Evolutionary conservation across 192 early-diverging fungal genomes (phyloP), one percentile per base, ranked within the genome.

Genomic region (Backusella mclennaniae): DNA sequence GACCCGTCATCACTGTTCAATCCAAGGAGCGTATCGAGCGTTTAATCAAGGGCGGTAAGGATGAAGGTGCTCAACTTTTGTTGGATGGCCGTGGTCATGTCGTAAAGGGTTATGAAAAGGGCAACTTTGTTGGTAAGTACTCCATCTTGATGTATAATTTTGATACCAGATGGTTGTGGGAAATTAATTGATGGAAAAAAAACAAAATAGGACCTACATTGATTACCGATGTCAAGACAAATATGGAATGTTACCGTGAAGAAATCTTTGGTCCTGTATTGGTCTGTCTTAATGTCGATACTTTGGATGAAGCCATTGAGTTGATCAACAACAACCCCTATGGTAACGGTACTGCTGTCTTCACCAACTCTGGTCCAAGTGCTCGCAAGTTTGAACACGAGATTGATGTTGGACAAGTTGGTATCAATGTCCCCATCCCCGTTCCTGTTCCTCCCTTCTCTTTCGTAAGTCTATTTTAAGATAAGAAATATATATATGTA

Each of bases 191-290:
- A 71, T 49, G 53, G 15, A 15, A 41, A 3, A 44, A 44, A 49
- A 49, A 53, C 5, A 63, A 63, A 63, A 39, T 35, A 83, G 87
- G 93, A 21, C 97, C 97, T n/a, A 97, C 94, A 46, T 94, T 99
- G 66, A 82, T 99, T 67, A 84, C 90, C 39, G 80, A 91, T 41
- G 95, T 95, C 46, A 90, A 80, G 66, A 71, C 92, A 33, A 26
- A 87, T 44, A 98, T 98, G 97, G 86, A 87, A 67, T 96, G 95
- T 86, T 98, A 98, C 84, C 83, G 85, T 73, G 92, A 97, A 82
- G 97, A 99, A 85, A 97, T 99, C 79, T 99, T 99, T 86, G 97
- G 93, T 8, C 97, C 97, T 6, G 97, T 97, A 46, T 87, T 97
- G 36, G 89, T 95, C 26, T 93, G 91, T 83, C 77, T 99, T 75